Evolutionary conservation across 352 stramenopile genomes (phyloP).

Genomic region (Elongisporangium senticosum): DNA sequence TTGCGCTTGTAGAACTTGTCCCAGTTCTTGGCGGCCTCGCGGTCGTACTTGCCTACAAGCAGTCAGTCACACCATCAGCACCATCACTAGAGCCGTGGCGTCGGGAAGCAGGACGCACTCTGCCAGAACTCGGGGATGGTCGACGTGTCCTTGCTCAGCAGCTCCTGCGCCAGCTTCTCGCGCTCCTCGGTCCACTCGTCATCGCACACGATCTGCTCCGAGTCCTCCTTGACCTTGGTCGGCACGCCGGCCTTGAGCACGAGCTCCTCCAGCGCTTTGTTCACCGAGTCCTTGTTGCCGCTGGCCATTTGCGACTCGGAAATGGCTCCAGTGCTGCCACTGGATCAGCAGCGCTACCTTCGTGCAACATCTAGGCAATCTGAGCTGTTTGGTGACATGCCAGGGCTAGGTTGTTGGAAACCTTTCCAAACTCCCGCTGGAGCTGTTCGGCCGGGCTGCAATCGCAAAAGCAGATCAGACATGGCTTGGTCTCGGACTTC

Average conservation of each 20-base stretch:
- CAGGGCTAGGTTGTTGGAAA: neutral
- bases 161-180: slow-evolving; percentile 58
- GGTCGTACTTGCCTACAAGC: slow-evolving; percentile 67
- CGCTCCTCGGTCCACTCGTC: slow-evolving; percentile 83
- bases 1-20: slow-evolving; percentile 94
- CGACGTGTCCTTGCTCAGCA: slow-evolving; percentile 70
- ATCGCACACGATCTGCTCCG: slow-evolving; percentile 59
- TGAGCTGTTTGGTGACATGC: slow-evolving; percentile 3
- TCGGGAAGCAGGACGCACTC: slow-evolving; percentile 17
- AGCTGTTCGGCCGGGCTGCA: too few relatives aligned
- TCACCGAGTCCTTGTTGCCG: slow-evolving; percentile 51
- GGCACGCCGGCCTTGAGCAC: slow-evolving; percentile 66
- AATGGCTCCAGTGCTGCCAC: neutral
- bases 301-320: slow-evolving; percentile 14
- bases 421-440: too few relatives aligned
- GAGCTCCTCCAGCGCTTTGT: slow-evolving; percentile 70
- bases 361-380: slow-evolving; percentile 9
- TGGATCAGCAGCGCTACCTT: slow-evolving; percentile 12
- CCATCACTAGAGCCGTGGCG: too few relatives aligned
- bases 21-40: slow-evolving; percentile 86
- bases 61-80: too few relatives aligned
- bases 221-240: slow-evolving; percentile 62
- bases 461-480: too few relatives aligned
- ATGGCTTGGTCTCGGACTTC: too few relatives aligned
- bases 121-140: slow-evolving; percentile 78